These are phyloP conservation scores for Suaeda aralocaspica DNA, from an alignment of 148 eudicot genomes.

Conservation along the genomic window DNA sequence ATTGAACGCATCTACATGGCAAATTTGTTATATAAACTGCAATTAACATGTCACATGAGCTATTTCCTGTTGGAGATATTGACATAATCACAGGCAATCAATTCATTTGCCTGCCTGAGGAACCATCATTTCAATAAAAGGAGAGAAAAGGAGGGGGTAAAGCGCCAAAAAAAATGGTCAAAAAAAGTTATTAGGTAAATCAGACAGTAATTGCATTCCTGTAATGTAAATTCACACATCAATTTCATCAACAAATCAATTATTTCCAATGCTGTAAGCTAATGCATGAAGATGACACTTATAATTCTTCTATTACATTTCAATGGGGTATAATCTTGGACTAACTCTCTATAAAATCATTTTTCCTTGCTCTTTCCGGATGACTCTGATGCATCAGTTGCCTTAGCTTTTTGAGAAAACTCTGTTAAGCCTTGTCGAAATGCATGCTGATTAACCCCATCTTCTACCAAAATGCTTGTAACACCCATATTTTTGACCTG, in stretches of 20 bases:
- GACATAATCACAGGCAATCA: background rate
- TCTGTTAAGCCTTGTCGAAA: slow-evolving; percentile 56
- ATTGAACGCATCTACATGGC: too few species aligned
- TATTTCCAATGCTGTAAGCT: background rate
- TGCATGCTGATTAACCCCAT: slow-evolving; percentile 69
- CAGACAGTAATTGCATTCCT: background rate
- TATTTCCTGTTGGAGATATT: background rate
- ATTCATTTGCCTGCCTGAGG: background rate
- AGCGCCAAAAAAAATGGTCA: background rate
- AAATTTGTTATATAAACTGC: too few species aligned
- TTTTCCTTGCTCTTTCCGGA: slow-evolving; percentile 34
- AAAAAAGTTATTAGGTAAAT: background rate
- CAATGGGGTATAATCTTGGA: background rate
- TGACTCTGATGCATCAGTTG: slow-evolving; percentile 29
- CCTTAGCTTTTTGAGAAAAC: slow-evolving; percentile 42
- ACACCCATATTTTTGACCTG: slow-evolving; percentile 74
- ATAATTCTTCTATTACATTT: background rate
- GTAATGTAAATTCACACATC: background rate
- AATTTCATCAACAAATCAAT: slow-evolving; percentile 11
- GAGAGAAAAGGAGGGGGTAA: background rate
- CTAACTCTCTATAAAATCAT: slow-evolving; percentile 12
- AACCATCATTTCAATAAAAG: background rate
- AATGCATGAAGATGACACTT: slow-evolving; percentile 2
- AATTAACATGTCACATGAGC: too few species aligned
- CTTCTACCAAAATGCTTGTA: slow-evolving; percentile 62